A percentile compares a stretch with the other conserved stretches of the same genome.
Evolutionary conservation across 345 rosid genomes (phyloP).

Genomic region (Citrus medica): DNA sequence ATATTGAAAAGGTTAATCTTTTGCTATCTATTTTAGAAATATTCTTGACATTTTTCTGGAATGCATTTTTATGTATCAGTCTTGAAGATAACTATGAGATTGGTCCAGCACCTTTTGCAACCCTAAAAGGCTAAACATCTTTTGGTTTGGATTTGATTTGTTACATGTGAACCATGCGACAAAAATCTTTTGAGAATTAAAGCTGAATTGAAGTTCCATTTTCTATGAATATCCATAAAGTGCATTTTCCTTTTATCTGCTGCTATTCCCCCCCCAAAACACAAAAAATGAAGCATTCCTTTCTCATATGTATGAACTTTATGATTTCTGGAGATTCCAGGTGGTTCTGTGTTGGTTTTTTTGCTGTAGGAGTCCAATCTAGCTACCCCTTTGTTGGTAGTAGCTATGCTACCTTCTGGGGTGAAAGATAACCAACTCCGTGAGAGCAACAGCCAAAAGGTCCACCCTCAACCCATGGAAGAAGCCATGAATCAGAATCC

Average conservation of each 20-base stretch:
- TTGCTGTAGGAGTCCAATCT: conserved; percentile 7
- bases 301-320: background rate
- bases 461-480: conserved; percentile 94
- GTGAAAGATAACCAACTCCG: conserved; percentile 73
- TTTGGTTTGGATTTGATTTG: background rate
- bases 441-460: conserved; percentile 68
- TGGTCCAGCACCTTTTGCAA: background rate
- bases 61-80: background rate
- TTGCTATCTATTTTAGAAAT: background rate
- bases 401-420: conserved; percentile 78
- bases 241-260: background rate
- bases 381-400: conserved; percentile 30
- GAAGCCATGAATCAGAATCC: conserved; percentile 64
- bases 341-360: conserved; percentile 16
- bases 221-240: background rate
- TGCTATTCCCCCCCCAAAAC: background rate
- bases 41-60: background rate
- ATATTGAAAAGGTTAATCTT: background rate
- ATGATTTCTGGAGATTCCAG: conserved; percentile 22
- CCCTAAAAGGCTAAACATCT: background rate
- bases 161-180: background rate
- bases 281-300: background rate
- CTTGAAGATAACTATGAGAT: background rate
- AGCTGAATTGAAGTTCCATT: background rate
- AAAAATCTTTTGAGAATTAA: background rate